Percentiles rank a stretch among this genome's conserved stretches.
Evolutionary conservation across 1,284 basidiomycete genomes (phyloP).

Genomic region (Puccinia triticina): DNA sequence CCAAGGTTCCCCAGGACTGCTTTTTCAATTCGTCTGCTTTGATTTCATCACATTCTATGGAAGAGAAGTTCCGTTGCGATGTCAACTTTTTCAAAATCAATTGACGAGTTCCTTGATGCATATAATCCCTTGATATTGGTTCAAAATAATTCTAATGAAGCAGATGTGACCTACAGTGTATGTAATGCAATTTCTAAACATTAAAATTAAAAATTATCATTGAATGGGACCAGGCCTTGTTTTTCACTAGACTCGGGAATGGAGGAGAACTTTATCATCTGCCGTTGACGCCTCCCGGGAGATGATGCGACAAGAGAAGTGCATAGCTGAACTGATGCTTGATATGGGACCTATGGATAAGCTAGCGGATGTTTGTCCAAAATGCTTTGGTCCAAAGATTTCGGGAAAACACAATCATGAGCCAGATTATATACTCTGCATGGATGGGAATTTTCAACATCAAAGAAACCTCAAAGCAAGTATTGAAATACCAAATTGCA

Average conservation of each 20-base stretch:
- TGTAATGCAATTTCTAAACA: no score
- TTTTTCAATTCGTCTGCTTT: conserved; percentile 6
- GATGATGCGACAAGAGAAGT: not conserved
- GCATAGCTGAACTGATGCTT: not conserved
- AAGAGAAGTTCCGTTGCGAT: conserved; percentile 9
- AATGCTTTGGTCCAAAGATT: not conserved
- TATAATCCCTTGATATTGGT: conserved; percentile 5
- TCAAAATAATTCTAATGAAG: not conserved
- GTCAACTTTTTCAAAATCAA: conserved; percentile 7
- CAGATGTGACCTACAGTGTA: not conserved
- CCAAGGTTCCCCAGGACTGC: conserved; percentile 5
- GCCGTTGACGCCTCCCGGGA: conserved; percentile 14
- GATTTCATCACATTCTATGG: conserved; percentile 23
- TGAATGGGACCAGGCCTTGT: not conserved
- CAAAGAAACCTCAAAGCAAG: conserved; percentile 18
- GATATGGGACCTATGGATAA: not conserved
- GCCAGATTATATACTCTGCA: conserved; percentile 12
- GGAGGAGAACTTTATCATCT: conserved; percentile 30
- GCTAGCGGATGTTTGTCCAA: conserved; percentile 7
- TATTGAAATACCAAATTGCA: not conserved
- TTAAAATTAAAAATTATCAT: not conserved
- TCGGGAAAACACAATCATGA: not conserved
- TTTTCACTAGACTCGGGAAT: conserved; percentile 3
- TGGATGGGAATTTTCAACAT: conserved; percentile 33
- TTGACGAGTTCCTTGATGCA: conserved; percentile 29